phyloP scores from a whole-genome alignment of 2,329 filamentous ascomycete genomes.

The Eutypella sp. region DNA sequence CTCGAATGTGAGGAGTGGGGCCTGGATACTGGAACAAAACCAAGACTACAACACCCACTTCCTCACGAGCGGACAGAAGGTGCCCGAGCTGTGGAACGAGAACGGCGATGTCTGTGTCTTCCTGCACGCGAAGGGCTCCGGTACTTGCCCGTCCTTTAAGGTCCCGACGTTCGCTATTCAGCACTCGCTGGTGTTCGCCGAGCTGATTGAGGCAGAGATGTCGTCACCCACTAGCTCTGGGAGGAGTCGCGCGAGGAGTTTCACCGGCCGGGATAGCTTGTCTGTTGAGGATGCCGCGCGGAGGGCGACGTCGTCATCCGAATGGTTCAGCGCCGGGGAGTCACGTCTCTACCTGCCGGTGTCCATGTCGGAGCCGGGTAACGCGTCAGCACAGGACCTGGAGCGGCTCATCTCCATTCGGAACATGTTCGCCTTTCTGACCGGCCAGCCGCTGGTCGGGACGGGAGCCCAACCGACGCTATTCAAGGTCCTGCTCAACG shows the following conservation, averaged over 20 bases:
- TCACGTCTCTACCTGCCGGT: constrained; percentile 51
- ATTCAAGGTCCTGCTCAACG: constrained; percentile 50
- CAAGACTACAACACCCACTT: constrained; percentile 52
- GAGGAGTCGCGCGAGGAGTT: constrained; percentile 38
- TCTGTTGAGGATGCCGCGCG: constrained; percentile 45
- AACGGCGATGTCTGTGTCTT: constrained; percentile 53
- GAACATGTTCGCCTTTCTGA: constrained; percentile 63
- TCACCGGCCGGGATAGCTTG: constrained; percentile 42
- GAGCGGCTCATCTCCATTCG: constrained; percentile 55
- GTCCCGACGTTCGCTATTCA: constrained; percentile 50
- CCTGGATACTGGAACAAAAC: constrained; percentile 53
- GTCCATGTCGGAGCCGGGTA: constrained; percentile 31
- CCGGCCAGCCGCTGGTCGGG: constrained; percentile 57
- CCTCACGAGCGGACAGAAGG: constrained; percentile 51
- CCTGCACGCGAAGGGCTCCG: constrained; percentile 46
- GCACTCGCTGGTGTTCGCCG: constrained; percentile 49
- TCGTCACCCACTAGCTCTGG: constrained; percentile 23
- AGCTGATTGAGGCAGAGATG: constrained; percentile 45
- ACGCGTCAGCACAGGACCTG: constrained; percentile 38
- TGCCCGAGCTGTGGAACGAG: constrained; percentile 64
- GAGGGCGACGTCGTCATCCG: constrained; percentile 30
- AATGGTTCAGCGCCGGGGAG: constrained; percentile 32
- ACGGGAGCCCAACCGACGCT: constrained; percentile 47
- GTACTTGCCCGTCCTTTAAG: constrained; percentile 55
- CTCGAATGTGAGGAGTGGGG: constrained; percentile 21